Evolutionary conservation across 2,329 filamentous ascomycete species (phyloP), one percentile per base, ranked within the genome.

Genomic region (Ilyonectria robusta): DNA sequence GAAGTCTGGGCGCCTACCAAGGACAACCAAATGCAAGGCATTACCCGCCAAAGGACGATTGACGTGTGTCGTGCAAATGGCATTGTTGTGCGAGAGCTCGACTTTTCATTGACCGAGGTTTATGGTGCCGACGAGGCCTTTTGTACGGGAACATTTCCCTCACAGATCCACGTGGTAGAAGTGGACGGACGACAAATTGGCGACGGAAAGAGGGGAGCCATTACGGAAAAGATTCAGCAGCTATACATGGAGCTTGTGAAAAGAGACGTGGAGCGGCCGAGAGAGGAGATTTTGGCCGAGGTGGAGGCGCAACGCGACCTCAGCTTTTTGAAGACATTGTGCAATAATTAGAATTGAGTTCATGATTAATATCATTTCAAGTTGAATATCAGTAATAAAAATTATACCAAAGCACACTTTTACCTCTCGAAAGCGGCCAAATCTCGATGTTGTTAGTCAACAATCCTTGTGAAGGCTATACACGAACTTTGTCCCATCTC

Each of bases 1-100:
- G 76, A 78, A 66, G 72, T 78, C n/a, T 78, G 76, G 77, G 74
- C 76, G 3, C 76, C 77, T 3, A 78, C 77, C 0, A 76, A 77
- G 53, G 72, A 77, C 33, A 76, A 78, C 44, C 76, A 78, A 61
- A 78, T 78, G 77, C 73, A 76, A 56, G 76, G 77, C 2, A 76
- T 78, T 53, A 78, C 77, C 15, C 68, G 77, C 8, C 75, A 76
- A 57, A 76, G 73, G 65, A 77, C 76, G 6, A 78, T 78, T 37
- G 75, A 78, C 31, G 70, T 78, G 9, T 78, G 77, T 44, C 71
- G 75, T 1, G 68, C 72, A 3, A 62, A 72, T 17, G 75, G 74
- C 0, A 73, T 78, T 29, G 46, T 53, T 8, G 72, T 78, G 8
- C 62, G 68, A 1, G 76, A 78, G 63, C 67, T 76, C 15, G 76